Conservation (phyloP, 2,329 filamentous ascomycete genomes). For the Aspergillus alliaceus region DNA sequence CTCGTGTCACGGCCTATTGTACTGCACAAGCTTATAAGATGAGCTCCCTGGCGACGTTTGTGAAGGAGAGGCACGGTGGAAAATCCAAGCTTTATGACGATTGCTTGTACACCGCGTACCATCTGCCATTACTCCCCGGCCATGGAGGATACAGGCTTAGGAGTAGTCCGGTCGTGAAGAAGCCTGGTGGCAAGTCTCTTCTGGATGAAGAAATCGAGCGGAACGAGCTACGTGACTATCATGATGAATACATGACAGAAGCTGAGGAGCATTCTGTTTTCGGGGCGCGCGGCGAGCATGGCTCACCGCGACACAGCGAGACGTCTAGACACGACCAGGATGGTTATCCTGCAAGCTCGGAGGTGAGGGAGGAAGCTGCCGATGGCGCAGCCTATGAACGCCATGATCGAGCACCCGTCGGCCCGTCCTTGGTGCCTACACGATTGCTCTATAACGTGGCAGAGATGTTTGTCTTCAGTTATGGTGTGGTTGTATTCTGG, state of each 20-base stretch:
- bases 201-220: constrained; percentile 94
- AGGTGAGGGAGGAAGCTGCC: constrained; percentile 9
- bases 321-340: constrained; percentile 16
- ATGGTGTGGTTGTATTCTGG: constrained; percentile 98
- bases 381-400: constrained; percentile 20
- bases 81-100: constrained; percentile 97
- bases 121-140: constrained; percentile 82
- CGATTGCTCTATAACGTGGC: constrained; percentile 69
- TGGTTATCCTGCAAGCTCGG: constrained; percentile 25
- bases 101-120: constrained; percentile 93
- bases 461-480: constrained; percentile 96
- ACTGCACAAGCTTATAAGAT: constrained; percentile 93
- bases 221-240: constrained; percentile 83
- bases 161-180: constrained; percentile 89
- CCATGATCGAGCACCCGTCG: constrained; percentile 44
- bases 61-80: constrained; percentile 82
- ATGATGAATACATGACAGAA: constrained; percentile 85
- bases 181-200: constrained; percentile 87
- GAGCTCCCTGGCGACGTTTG: constrained; percentile 81
- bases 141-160: constrained; percentile 82
- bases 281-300: constrained; percentile 29
- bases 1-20: constrained; percentile 91
- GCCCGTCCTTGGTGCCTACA: constrained; percentile 60
- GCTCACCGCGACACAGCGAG: constrained; percentile 11
- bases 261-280: constrained; percentile 48